Conservation (phyloP, 306 rosid species). For the Quercus cerris region DNA sequence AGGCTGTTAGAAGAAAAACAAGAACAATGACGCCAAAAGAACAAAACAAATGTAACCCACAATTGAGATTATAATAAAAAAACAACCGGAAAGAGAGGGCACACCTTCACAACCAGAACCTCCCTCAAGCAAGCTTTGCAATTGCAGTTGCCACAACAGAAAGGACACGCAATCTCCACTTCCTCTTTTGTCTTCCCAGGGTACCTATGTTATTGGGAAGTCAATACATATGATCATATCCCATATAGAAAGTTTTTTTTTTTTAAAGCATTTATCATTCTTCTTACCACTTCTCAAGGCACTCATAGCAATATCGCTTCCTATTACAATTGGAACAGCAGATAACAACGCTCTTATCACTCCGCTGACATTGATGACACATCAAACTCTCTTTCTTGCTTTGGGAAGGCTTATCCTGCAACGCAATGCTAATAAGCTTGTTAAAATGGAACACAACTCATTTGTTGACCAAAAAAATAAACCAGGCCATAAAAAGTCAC, state of each 20-base stretch:
- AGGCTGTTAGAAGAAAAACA: conserved; percentile 31
- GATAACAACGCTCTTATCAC: conserved; percentile 58
- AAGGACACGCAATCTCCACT: conserved; percentile 48
- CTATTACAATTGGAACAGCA: conserved; percentile 40
- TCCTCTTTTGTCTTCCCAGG: conserved; percentile 52
- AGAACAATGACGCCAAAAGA: not conserved
- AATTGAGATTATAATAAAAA: not conserved
- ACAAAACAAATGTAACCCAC: not conserved
- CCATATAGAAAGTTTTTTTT: not conserved
- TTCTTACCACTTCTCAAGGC: conserved; percentile 52
- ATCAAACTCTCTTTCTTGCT: conserved; percentile 51
- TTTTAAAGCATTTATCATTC: too few relatives aligned
- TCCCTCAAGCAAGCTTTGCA: conserved; percentile 70
- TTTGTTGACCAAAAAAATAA: not conserved
- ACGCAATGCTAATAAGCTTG: not conserved
- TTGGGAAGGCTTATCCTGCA: not conserved
- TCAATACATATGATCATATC: conserved; percentile 2
- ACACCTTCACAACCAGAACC: conserved; percentile 33
- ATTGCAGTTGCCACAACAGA: conserved; percentile 60
- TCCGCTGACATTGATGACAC: conserved; percentile 79
- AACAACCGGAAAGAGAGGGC: not conserved
- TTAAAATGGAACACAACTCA: conserved; percentile 4
- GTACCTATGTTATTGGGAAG: conserved; percentile 43
- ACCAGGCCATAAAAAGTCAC: not conserved
- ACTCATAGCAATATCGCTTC: conserved; percentile 54